Conservation (phyloP, 2,329 filamentous ascomycete genomes). For the Drechslera avenae region DNA sequence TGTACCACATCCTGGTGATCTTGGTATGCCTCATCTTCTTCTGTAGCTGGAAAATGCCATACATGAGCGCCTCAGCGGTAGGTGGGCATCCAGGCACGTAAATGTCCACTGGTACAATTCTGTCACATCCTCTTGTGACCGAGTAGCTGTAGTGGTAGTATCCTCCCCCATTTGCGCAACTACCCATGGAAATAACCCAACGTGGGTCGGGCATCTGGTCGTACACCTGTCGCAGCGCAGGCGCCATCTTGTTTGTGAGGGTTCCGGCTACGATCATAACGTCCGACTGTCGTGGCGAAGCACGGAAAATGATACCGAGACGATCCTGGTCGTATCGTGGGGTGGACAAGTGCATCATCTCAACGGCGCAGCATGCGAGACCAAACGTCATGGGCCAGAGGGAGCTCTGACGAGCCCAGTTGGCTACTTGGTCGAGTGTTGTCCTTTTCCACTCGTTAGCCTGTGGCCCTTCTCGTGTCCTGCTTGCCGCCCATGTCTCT, state of each 20-base stretch:
- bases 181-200: constrained; percentile 87
- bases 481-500: neutral
- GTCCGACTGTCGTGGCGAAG: constrained; percentile 86
- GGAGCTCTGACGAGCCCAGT: constrained; percentile 87
- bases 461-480: neutral
- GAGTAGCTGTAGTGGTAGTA: constrained; percentile 89
- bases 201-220: constrained; percentile 94
- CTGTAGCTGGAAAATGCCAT: constrained; percentile 75
- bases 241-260: constrained; percentile 95
- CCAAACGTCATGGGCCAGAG: constrained; percentile 92
- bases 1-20: constrained; percentile 64
- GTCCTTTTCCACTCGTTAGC: constrained; percentile 59
- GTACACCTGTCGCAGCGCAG: constrained; percentile 86
- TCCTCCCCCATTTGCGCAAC: constrained; percentile 81
- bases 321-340: constrained; percentile 93
- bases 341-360: constrained; percentile 93
- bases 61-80: constrained; percentile 60
- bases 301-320: constrained; percentile 89
- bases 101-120: constrained; percentile 81
- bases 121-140: constrained; percentile 76
- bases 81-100: constrained; percentile 77
- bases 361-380: constrained; percentile 86
- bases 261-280: constrained; percentile 96
- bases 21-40: constrained; percentile 72
- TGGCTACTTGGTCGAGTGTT: constrained; percentile 79